Evolutionary conservation across 306 rosid genomes (phyloP).

Genomic region (Trifolium subterraneum): DNA sequence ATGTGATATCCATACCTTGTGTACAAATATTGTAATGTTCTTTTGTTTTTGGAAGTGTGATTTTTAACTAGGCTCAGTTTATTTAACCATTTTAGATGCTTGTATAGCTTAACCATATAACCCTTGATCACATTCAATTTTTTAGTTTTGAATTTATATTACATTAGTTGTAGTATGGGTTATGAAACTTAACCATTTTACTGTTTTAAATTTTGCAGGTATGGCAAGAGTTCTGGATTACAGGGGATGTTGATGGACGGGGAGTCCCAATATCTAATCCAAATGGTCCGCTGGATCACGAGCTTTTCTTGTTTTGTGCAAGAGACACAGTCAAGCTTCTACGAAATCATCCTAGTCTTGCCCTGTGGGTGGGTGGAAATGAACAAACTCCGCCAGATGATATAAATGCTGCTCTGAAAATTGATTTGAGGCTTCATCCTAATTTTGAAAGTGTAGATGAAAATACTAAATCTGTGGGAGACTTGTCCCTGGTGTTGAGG

Average conservation of each 20-base stretch:
- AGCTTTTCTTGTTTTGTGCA: conserved; percentile 88
- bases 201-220: conserved; percentile 61
- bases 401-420: conserved; percentile 71
- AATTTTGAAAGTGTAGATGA: conserved; percentile 51
- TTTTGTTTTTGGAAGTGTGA: conserved; percentile 5
- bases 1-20: conserved; percentile 1
- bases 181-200: conserved; percentile 38
- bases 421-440: conserved; percentile 83
- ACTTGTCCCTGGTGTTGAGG: conserved; percentile 23
- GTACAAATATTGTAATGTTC: neutral
- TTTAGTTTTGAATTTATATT: conserved; percentile 17
- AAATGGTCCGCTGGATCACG: conserved; percentile 88
- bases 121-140: conserved; percentile 24
- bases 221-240: conserved; percentile 99
- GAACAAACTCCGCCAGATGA: conserved; percentile 92
- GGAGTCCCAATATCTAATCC: conserved; percentile 87
- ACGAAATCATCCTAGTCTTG: conserved; percentile 95
- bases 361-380: conserved; percentile 98
- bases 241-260: conserved; percentile 95
- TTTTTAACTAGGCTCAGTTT: conserved; percentile 20
- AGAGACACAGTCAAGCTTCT: conserved; percentile 95
- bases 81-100: conserved; percentile 27
- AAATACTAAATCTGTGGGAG: conserved; percentile 42
- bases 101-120: conserved; percentile 26
- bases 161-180: conserved; percentile 12